Conservation (phyloP, 345 rosid species). For the Populus euphratica region DNA sequence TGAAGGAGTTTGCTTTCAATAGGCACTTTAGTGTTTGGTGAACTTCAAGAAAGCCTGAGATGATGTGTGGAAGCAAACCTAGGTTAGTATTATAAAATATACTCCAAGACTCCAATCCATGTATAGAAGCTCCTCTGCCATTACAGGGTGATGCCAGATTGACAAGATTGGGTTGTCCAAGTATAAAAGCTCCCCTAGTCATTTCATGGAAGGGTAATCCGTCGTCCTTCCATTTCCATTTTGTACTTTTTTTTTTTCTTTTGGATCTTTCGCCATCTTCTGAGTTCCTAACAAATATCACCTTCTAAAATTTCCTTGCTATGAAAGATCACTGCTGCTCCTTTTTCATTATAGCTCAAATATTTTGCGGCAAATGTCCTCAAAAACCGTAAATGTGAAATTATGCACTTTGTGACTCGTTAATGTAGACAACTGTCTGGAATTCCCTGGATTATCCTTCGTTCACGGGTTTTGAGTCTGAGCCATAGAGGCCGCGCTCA, state of each 20-base stretch:
- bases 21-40: slow-evolving; percentile 3
- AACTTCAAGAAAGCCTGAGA: slow-evolving; percentile 17
- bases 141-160: slow-evolving; percentile 29
- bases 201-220: slow-evolving; percentile 32
- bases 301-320: slow-evolving; percentile 8
- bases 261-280: slow-evolving; percentile 9
- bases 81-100: slow-evolving; percentile 8
- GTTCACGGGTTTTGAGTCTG: too few species aligned
- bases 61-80: slow-evolving; percentile 16
- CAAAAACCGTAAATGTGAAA: background rate
- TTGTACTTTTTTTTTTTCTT: background rate
- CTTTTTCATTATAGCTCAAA: background rate
- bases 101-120: slow-evolving; percentile 37
- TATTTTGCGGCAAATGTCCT: background rate
- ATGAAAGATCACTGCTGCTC: background rate
- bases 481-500: background rate
- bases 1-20: slow-evolving; percentile 12
- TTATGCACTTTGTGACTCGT: background rate
- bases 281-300: slow-evolving; percentile 20
- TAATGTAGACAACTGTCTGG: background rate
- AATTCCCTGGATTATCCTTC: background rate
- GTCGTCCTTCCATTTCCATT: slow-evolving; percentile 12
- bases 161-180: slow-evolving; percentile 27
- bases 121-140: slow-evolving; percentile 46
- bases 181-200: slow-evolving; percentile 28